These are phyloP conservation scores for Gnomoniopsis sp. DNA, from an alignment of 2,329 filamentous ascomycete species.

Conservation along the genomic window DNA sequence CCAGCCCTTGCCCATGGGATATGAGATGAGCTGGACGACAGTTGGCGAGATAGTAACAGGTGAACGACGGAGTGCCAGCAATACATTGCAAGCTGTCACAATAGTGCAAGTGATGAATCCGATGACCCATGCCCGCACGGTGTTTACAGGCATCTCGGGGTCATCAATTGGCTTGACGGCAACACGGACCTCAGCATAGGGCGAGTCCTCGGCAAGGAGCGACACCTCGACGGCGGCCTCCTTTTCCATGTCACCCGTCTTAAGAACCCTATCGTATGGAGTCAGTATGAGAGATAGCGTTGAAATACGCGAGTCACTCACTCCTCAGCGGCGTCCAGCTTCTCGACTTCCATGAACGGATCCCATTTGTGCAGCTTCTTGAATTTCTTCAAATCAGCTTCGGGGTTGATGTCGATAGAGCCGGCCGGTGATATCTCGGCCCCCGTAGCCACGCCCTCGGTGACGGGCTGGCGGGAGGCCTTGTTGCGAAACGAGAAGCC, in stretches of 20 bases:
- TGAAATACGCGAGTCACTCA: slow-evolving; percentile 28
- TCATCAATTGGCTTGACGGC: slow-evolving; percentile 45
- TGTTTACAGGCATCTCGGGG: slow-evolving; percentile 51
- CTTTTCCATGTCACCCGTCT: slow-evolving; percentile 11
- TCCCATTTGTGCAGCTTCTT: slow-evolving; percentile 53
- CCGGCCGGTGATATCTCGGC: neutral
- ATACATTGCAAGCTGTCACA: slow-evolving; percentile 53
- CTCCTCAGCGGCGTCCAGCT: slow-evolving; percentile 49
- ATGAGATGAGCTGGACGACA: slow-evolving; percentile 53
- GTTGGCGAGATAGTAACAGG: slow-evolving; percentile 50
- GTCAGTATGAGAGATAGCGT: neutral
- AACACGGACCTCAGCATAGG: slow-evolving; percentile 49
- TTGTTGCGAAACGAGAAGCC: slow-evolving; percentile 13
- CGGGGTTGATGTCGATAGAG: slow-evolving; percentile 6
- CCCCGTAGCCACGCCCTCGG: slow-evolving; percentile 5
- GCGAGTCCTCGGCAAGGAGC: slow-evolving; percentile 51
- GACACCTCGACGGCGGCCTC: slow-evolving; percentile 36
- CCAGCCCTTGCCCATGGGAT: slow-evolving; percentile 37
- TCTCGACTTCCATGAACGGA: slow-evolving; percentile 52
- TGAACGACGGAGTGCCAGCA: slow-evolving; percentile 47
- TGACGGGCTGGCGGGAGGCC: slow-evolving; percentile 3
- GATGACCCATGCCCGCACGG: slow-evolving; percentile 58
- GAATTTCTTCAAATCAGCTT: slow-evolving; percentile 31
- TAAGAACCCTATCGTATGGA: neutral
- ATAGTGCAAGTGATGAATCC: slow-evolving; percentile 56